Base-by-base conservation (phyloP, 2,329 filamentous ascomycete species). In the Sclerotinia nivalis region DNA sequence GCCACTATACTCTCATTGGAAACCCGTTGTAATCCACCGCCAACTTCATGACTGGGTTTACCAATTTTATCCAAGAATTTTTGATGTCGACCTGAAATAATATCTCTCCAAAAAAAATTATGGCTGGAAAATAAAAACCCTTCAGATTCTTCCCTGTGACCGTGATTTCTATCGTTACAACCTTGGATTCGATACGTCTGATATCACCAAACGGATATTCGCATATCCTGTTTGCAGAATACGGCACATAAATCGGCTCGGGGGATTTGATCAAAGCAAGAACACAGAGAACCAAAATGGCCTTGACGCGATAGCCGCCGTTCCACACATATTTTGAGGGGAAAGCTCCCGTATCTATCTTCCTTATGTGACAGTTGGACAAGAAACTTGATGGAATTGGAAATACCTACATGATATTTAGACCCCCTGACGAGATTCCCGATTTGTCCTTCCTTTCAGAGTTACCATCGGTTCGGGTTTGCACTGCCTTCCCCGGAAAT, bases 281-380 rank as follows among this genome's bases (percentile, higher is more conserved):
- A 62, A 49, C n/a, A 34, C 10, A 50, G 18, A 50, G 22, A 43
- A 2, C 40, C 40, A 43, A 49, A 50, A 25, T 58, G 28, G 50
- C 15, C 15, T 60, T 68, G 31, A 58, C 65, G 65, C 65, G 52
- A 68, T 60, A 68, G 65, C 65, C 65, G 65, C 65, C 52, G 20
- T 50, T 62, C 13, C 60, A 62, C 60, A 50, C 28, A 28, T 20
- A 31, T 25, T 31, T 62, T 9, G 60, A 40, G 49, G 52, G 54
- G 28, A 49, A 58, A 50, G 25, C n/a, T 49, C 47, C 47, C 60
- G 60, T 64, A 15, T 12, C 58, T 28, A 45, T 64, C 18, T 28
- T 18, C n/a, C 28, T 13, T 47, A 45, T 47, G 64, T 66, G 52
- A 67, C 65, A 25, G 65, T 59, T 50, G 43, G 54, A 59, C 52